A percentile compares a stretch with the other conserved stretches of the same genome.
Evolutionary conservation across 352 stramenopile species (phyloP).

Genomic region (Pythium myriotylum): DNA sequence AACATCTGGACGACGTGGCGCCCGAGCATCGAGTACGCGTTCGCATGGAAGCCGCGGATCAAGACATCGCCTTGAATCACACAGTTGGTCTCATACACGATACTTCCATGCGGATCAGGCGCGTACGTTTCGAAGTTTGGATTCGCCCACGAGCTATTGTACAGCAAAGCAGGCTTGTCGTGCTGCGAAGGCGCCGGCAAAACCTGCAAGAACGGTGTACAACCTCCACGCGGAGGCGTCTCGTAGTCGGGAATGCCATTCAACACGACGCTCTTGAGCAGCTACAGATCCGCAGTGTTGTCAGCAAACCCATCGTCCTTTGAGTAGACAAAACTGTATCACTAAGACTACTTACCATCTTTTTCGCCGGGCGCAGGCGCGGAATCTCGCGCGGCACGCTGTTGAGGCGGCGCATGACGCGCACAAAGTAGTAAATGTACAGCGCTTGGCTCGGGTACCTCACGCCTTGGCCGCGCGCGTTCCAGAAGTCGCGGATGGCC

Average conservation of each 20-base stretch:
- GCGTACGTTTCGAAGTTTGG: conserved; percentile 34
- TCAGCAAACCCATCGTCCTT: too few relatives aligned
- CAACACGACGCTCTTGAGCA: conserved; percentile 60
- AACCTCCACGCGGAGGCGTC: conserved; percentile 40
- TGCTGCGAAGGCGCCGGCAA: conserved; percentile 31
- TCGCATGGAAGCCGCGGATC: conserved; percentile 77
- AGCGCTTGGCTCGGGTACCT: conserved; percentile 80
- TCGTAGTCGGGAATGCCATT: conserved; percentile 83
- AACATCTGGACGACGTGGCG: conserved; percentile 87
- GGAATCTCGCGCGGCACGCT: conserved; percentile 61
- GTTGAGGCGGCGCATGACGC: conserved; percentile 55
- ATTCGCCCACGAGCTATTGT: conserved; percentile 44
- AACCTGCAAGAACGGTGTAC: conserved; percentile 35
- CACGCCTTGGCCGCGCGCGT: conserved; percentile 75
- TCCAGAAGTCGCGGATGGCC: conserved; percentile 79
- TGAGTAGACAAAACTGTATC: too few relatives aligned
- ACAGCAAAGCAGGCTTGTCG: conserved; percentile 28
- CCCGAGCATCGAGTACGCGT: conserved; percentile 66
- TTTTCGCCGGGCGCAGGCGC: conserved; percentile 51
- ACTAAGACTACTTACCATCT: conserved; percentile 35
- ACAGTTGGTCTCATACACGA: conserved; percentile 61
- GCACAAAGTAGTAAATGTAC: conserved; percentile 90
- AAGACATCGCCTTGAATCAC: conserved; percentile 73
- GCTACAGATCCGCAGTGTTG: conserved; percentile 24
- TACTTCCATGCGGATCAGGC: conserved; percentile 24